phyloP scores from a whole-genome alignment of 2,329 filamentous ascomycete species.

The Xylariaceae sp. region DNA sequence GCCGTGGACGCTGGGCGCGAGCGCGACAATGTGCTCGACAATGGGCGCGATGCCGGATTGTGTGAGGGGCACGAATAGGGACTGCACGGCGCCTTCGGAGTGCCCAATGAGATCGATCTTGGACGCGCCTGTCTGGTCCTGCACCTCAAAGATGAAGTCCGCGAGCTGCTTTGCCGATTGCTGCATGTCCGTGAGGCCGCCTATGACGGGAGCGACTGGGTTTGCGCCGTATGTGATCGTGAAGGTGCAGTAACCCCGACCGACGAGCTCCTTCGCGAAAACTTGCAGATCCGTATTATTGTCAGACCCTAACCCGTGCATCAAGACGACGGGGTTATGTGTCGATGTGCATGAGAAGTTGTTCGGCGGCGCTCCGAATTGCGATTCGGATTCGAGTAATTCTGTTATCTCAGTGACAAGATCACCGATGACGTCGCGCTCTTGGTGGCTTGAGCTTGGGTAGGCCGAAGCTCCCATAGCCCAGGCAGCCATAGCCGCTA shows the following conservation, averaged over 20 bases:
- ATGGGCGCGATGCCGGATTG: slow-evolving; percentile 24
- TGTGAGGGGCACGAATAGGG: slow-evolving; percentile 30
- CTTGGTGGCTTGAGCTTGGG: neutral
- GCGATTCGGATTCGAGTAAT: slow-evolving; percentile 12
- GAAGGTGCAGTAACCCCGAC: slow-evolving; percentile 39
- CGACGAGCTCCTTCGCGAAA: slow-evolving; percentile 24
- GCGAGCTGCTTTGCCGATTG: slow-evolving; percentile 38
- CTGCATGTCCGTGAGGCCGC: slow-evolving; percentile 35
- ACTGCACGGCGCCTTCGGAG: slow-evolving; percentile 40
- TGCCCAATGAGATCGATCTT: slow-evolving; percentile 41
- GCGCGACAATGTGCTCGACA: slow-evolving; percentile 24
- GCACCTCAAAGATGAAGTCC: slow-evolving; percentile 35
- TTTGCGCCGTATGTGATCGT: slow-evolving; percentile 39
- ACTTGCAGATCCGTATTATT: slow-evolving; percentile 25
- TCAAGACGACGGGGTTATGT: slow-evolving; percentile 41
- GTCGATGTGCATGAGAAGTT: slow-evolving; percentile 24
- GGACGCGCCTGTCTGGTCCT: slow-evolving; percentile 31
- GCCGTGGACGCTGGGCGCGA: slow-evolving; percentile 26
- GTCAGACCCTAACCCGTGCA: slow-evolving; percentile 38
- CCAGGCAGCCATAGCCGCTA: slow-evolving; percentile 5
- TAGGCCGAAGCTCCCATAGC: slow-evolving; percentile 5
- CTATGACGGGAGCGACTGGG: slow-evolving; percentile 33
- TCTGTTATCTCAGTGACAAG: slow-evolving; percentile 16
- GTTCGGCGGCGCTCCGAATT: slow-evolving; percentile 26
- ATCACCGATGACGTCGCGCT: slow-evolving; percentile 4